phyloP scores from a whole-genome alignment of 441 rosid genomes.

The Croton laevigatus region DNA sequence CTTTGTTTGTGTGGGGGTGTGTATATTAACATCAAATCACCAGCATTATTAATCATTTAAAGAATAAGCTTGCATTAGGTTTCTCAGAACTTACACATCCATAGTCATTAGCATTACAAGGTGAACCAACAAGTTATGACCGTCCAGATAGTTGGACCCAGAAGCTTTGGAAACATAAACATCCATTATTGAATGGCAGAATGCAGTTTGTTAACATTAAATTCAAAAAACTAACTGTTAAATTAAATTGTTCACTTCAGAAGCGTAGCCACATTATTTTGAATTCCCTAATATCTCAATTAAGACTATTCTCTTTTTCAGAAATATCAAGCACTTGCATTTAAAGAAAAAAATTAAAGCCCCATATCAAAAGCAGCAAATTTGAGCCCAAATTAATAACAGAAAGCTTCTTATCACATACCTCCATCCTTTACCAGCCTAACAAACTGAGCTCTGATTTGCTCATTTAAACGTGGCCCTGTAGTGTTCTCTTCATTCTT shows the following conservation, averaged over 20 bases:
- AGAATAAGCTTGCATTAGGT: no score
- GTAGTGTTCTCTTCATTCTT: constrained; percentile 33
- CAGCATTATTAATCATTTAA: no score
- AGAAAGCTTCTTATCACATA: constrained; percentile 16
- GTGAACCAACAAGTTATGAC: background rate
- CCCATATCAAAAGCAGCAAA: background rate
- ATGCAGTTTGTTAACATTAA: background rate
- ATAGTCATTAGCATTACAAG: no score
- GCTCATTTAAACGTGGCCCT: constrained; percentile 41
- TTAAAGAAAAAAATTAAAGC: background rate
- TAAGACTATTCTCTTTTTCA: background rate
- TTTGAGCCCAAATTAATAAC: background rate
- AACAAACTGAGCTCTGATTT: constrained; percentile 39
- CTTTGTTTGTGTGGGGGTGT: no score
- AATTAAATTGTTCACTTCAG: background rate
- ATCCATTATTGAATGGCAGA: background rate
- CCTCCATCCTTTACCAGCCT: constrained; percentile 63
- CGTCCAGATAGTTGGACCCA: background rate
- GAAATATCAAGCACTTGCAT: background rate
- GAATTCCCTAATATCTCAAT: background rate
- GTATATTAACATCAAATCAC: no score
- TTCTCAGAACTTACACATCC: no score
- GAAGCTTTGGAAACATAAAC: background rate
- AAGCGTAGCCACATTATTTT: background rate
- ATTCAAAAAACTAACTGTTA: background rate